Conservation (phyloP, 345 rosid species). For the Microthlaspi erraticum region DNA sequence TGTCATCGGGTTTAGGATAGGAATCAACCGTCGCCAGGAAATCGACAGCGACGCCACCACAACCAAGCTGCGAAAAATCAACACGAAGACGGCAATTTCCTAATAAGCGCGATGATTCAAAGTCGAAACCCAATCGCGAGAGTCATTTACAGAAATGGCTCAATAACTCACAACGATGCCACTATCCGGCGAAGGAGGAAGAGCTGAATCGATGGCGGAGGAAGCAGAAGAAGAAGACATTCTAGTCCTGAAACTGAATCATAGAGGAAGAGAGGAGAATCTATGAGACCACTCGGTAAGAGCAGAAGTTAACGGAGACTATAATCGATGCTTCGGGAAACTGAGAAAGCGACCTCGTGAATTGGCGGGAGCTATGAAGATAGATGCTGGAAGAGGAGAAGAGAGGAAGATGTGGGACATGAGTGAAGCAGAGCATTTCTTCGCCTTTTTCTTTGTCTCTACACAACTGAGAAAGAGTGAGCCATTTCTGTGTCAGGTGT, state of each 20-base stretch:
- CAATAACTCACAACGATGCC: conserved; percentile 42
- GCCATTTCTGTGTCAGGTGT: neutral
- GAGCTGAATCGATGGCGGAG: conserved; percentile 23
- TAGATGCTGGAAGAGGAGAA: conserved; percentile 19
- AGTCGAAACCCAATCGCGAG: neutral
- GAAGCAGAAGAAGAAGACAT: conserved; percentile 64
- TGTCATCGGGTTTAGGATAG: conserved; percentile 85
- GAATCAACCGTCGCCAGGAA: conserved; percentile 76
- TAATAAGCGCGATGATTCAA: conserved; percentile 4
- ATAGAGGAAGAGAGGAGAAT: neutral
- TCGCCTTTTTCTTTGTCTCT: neutral
- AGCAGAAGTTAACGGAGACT: neutral
- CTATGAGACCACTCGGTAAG: neutral
- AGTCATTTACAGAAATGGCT: conserved; percentile 1
- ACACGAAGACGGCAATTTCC: conserved; percentile 24
- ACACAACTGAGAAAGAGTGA: neutral
- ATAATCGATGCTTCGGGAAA: neutral
- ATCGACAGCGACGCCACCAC: conserved; percentile 64
- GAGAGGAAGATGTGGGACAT: conserved; percentile 25
- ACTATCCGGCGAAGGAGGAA: conserved; percentile 38
- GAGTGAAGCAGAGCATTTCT: conserved; percentile 31
- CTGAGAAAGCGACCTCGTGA: conserved; percentile 12
- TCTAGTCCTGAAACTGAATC: conserved; percentile 47
- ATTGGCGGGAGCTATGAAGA: conserved; percentile 14
- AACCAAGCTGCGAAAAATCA: conserved; percentile 65